Conservation (phyloP, 2,329 filamentous ascomycete genomes). For the Fusarium sp. region DNA sequence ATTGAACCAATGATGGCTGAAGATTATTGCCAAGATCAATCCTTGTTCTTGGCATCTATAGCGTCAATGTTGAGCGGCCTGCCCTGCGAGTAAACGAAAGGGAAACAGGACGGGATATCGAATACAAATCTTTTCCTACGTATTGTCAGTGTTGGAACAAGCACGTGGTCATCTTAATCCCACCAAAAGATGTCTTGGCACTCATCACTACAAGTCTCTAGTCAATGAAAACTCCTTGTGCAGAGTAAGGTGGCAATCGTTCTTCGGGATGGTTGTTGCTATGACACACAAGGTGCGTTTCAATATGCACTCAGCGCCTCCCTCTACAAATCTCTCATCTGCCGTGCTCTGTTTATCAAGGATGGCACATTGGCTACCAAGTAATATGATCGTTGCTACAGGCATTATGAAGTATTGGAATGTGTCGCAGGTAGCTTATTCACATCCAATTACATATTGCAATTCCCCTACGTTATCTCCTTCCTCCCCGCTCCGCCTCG, state of each 20-base stretch:
- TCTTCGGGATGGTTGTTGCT: no score
- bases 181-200: not conserved
- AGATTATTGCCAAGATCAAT: not conserved
- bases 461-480: not conserved
- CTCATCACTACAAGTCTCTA: not conserved
- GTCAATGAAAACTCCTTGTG: not conserved
- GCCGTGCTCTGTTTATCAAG: no score
- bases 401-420: not conserved
- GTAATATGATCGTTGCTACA: not conserved
- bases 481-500: not conserved
- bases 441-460: no score
- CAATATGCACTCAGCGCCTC: no score
- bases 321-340: no score
- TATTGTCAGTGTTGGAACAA: accelerated
- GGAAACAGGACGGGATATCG: no score
- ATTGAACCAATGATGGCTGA: not conserved
- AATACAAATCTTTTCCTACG: no score
- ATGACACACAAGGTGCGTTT: not conserved
- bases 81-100: no score
- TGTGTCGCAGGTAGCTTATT: not conserved
- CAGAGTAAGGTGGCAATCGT: no score
- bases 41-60: no score
- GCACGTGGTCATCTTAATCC: not conserved
- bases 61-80: no score
- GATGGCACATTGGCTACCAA: no score